Percentiles rank a stretch among this genome's conserved stretches.
phyloP scores from a whole-genome alignment of 192 early-diverging fungal species.

The Thamnidium elegans region DNA sequence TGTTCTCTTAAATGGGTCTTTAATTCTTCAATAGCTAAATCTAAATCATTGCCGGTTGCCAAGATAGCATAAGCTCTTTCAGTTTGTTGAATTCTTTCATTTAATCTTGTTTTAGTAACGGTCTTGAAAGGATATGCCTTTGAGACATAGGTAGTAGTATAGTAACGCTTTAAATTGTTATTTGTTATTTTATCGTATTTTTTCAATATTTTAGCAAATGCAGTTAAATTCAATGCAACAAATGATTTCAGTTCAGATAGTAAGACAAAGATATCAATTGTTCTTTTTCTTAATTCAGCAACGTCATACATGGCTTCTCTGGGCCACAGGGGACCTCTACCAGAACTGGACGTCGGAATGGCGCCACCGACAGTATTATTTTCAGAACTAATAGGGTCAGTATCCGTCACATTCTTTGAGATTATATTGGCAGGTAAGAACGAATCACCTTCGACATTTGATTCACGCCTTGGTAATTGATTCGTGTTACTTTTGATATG shows the following conservation, averaged over 20 bases:
- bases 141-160: conserved; percentile 64
- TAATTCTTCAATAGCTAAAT: conserved; percentile 70
- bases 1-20: conserved; percentile 81
- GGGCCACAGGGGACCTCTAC: conserved; percentile 7
- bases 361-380: background rate
- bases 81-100: conserved; percentile 59
- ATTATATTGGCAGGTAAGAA: conserved; percentile 36
- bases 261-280: conserved; percentile 77
- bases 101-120: conserved; percentile 58
- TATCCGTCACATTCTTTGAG: conserved; percentile 30
- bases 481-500: conserved; percentile 18
- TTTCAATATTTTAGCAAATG: conserved; percentile 93
- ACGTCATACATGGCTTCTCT: conserved; percentile 6
- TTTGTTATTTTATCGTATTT: conserved; percentile 96
- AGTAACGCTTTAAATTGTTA: conserved; percentile 65
- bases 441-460: conserved; percentile 26
- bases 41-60: conserved; percentile 56
- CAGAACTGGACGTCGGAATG: background rate
- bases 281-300: conserved; percentile 32
- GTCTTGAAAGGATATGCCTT: conserved; percentile 67
- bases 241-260: conserved; percentile 86
- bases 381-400: conserved; percentile 1
- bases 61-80: conserved; percentile 65
- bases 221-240: conserved; percentile 85
- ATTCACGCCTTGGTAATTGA: conserved; percentile 34